phyloP scores from a whole-genome alignment of 805 yeast species.

The Monosporozyma aquatica region DNA sequence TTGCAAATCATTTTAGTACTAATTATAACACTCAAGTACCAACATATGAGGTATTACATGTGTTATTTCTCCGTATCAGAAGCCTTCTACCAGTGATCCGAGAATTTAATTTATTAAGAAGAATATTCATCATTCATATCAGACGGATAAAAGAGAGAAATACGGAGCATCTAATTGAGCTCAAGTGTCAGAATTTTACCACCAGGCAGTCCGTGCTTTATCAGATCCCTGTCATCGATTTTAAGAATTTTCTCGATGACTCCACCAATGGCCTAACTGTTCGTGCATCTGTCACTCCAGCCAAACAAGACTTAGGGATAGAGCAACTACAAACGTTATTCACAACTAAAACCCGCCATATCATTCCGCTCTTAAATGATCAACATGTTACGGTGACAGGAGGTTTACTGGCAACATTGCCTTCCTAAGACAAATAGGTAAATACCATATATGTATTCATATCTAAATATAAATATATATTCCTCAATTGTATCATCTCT shows the following conservation, averaged over 20 bases:
- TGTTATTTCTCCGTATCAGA: slow-evolving; percentile 3
- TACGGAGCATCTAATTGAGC: slow-evolving; percentile 4
- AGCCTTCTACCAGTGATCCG: slow-evolving; percentile 8
- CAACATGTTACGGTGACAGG: background rate
- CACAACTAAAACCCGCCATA: background rate
- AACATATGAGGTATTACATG: background rate
- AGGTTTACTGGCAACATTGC: background rate
- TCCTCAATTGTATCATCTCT: too few relatives aligned
- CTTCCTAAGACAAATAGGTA: too few relatives aligned
- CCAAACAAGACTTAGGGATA: background rate
- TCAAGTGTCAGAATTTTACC: slow-evolving; percentile 13
- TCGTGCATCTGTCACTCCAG: background rate
- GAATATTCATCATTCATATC: slow-evolving; percentile 13
- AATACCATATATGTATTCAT: too few relatives aligned
- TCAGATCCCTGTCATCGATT: slow-evolving; percentile 11
- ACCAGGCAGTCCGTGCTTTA: slow-evolving; percentile 9
- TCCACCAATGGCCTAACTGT: background rate
- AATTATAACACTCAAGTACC: background rate
- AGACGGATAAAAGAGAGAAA: background rate
- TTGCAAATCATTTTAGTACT: background rate
- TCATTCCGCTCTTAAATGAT: background rate
- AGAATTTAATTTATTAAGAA: slow-evolving; percentile 10
- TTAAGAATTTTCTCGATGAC: slow-evolving; percentile 4
- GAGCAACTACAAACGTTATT: background rate
- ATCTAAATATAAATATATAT: too few relatives aligned